Conservation (phyloP, 2,329 filamentous ascomycete genomes). For the Cladosporium sp. region DNA sequence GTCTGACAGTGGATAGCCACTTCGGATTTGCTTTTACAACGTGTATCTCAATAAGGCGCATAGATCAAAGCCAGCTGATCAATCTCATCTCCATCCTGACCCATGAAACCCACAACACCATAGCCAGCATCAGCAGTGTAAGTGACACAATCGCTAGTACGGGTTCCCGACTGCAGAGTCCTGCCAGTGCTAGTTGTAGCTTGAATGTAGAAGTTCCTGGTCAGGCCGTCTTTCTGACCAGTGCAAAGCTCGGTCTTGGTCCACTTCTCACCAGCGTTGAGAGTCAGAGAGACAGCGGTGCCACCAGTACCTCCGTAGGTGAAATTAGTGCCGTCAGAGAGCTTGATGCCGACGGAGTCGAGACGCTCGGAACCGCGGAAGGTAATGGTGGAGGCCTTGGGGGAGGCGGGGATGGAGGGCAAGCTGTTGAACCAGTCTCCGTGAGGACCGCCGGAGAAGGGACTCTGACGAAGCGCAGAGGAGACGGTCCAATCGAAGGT, state of each 20-base stretch:
- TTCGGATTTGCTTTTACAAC: too few relatives aligned
- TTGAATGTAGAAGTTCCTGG: conserved; percentile 7
- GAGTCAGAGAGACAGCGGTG: background rate
- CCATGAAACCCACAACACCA: conserved; percentile 9
- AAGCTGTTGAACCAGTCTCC: conserved; percentile 6
- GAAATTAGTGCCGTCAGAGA: background rate
- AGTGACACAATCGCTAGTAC: background rate
- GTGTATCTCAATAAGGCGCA: background rate
- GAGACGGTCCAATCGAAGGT: background rate
- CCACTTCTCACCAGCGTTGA: conserved; percentile 2
- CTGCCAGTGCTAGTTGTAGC: conserved; percentile 2
- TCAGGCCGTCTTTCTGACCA: background rate
- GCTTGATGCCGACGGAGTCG: conserved; percentile 2
- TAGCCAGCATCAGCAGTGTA: conserved; percentile 4
- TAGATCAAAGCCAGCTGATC: conserved; percentile 6
- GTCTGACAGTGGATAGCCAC: too few relatives aligned
- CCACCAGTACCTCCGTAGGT: conserved; percentile 2
- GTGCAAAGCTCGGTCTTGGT: conserved; percentile 5
- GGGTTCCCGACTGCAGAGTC: conserved; percentile 3
- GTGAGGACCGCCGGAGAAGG: background rate
- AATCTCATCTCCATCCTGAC: background rate
- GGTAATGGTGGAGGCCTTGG: background rate
- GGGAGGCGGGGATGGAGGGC: background rate
- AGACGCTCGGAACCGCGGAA: conserved; percentile 8
- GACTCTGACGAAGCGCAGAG: background rate